A percentile compares a stretch with the other conserved stretches of the same genome.
These are phyloP conservation scores for Pseudisothecium myosuroides DNA, from an alignment of 225 moss, liverwort and hornwort species.

Conservation along the genomic window DNA sequence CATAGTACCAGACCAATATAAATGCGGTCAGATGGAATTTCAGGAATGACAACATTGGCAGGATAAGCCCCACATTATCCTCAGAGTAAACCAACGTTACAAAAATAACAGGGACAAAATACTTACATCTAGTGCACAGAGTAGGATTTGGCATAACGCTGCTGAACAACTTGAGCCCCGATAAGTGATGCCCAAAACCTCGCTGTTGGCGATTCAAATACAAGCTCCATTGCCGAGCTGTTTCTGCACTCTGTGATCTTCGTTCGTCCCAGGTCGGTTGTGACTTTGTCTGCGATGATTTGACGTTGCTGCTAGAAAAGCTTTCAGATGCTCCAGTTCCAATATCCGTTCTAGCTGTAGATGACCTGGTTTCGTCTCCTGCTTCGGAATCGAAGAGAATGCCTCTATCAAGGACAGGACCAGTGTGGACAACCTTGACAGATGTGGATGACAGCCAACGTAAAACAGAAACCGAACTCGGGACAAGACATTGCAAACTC, in stretches of 20 bases:
- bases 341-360: not conserved
- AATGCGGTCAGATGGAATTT: not conserved
- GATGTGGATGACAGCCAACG: not conserved
- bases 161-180: constrained; percentile 11
- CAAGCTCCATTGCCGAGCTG: constrained; percentile 15
- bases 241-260: not conserved
- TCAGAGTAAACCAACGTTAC: not conserved
- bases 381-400: not conserved
- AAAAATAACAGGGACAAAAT: not conserved
- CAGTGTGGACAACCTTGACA: not conserved
- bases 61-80: not conserved
- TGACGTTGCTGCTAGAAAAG: not conserved
- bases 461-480: not conserved
- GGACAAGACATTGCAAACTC: not conserved
- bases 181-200: constrained; percentile 1
- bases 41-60: not conserved
- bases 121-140: constrained; percentile 29
- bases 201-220: constrained; percentile 10
- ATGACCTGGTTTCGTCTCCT: not conserved
- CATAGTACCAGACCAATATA: not conserved
- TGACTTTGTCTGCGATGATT: not conserved
- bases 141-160: not conserved
- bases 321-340: not conserved
- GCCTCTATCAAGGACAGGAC: not conserved
- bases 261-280: not conserved